These are phyloP conservation scores for Coriolopsis trogii DNA, from an alignment of 1,284 basidiomycete genomes.

Conservation along the genomic window DNA sequence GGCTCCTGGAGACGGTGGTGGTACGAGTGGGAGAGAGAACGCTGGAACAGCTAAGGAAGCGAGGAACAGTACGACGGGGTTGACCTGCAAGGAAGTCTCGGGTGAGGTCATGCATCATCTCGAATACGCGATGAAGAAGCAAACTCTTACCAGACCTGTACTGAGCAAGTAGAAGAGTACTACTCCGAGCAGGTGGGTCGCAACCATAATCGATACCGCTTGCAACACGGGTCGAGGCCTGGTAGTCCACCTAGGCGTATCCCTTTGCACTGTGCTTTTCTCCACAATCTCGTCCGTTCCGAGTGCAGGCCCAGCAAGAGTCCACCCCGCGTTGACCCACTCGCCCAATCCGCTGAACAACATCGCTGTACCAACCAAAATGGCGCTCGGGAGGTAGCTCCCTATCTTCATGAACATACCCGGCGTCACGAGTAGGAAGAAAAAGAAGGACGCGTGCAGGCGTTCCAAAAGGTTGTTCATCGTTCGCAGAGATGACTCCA, in stretches of 20 bases:
- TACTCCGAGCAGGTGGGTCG: conserved; percentile 56
- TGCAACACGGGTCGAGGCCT: conserved; percentile 51
- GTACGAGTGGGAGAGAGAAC: conserved; percentile 15
- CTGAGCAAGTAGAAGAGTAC: conserved; percentile 50
- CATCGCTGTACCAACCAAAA: conserved; percentile 81
- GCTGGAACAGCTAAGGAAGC: conserved; percentile 28
- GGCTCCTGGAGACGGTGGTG: conserved; percentile 27
- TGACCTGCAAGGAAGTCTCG: neutral
- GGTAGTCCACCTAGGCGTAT: conserved; percentile 35
- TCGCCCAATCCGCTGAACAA: conserved; percentile 78
- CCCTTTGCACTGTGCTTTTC: neutral
- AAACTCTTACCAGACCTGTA: conserved; percentile 26
- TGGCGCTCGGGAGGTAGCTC: conserved; percentile 83
- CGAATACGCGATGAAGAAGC: neutral
- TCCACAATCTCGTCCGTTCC: conserved; percentile 27
- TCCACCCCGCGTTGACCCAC: conserved; percentile 75
- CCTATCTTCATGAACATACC: conserved; percentile 89
- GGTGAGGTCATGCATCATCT: neutral
- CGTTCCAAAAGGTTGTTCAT: conserved; percentile 93
- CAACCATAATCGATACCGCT: conserved; percentile 54
- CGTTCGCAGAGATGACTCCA: conserved; percentile 88
- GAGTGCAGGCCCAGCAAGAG: conserved; percentile 30
- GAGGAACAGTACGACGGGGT: conserved; percentile 3
- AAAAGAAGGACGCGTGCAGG: conserved; percentile 94
- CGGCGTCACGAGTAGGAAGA: conserved; percentile 82